Percentiles rank a stretch among this genome's conserved stretches.
Evolutionary conservation across 2,329 filamentous ascomycete species (phyloP).

Genomic region (Fusarium avenaceum): DNA sequence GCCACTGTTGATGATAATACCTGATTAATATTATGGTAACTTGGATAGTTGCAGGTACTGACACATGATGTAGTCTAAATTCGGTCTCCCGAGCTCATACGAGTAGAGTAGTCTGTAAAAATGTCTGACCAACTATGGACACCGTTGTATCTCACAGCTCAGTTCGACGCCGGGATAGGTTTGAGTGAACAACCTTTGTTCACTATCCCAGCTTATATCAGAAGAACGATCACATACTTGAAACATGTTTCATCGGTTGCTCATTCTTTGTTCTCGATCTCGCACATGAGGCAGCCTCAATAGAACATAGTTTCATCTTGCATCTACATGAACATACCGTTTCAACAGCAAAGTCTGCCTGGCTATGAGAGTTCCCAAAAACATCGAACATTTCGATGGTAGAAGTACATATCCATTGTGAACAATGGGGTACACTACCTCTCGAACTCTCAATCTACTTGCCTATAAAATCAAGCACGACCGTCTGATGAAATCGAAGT

Average conservation of each 20-base stretch:
- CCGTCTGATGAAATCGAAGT: background rate
- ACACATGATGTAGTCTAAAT: background rate
- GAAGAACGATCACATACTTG: background rate
- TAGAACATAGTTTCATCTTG: background rate
- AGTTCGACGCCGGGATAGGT: background rate
- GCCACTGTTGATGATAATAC: slow-evolving; percentile 25
- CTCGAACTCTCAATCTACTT: background rate
- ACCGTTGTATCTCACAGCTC: background rate
- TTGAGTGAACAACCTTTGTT: background rate
- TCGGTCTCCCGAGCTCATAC: background rate
- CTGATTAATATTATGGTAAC: background rate
- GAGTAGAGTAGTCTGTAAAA: too few relatives aligned
- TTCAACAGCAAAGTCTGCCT: too few relatives aligned
- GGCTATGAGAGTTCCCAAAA: background rate
- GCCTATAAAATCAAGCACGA: background rate
- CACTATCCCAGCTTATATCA: background rate
- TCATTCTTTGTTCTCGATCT: background rate
- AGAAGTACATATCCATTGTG: background rate
- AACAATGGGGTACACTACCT: background rate
- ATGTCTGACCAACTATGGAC: too few relatives aligned
- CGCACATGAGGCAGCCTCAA: background rate
- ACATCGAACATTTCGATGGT: too few relatives aligned
- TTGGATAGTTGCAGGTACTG: background rate
- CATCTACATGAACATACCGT: too few relatives aligned
- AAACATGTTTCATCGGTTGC: background rate